Percentiles rank a stretch among this genome's conserved stretches.
Evolutionary conservation across 345 rosid genomes (phyloP).

Genomic region (Rhizophora mangle): DNA sequence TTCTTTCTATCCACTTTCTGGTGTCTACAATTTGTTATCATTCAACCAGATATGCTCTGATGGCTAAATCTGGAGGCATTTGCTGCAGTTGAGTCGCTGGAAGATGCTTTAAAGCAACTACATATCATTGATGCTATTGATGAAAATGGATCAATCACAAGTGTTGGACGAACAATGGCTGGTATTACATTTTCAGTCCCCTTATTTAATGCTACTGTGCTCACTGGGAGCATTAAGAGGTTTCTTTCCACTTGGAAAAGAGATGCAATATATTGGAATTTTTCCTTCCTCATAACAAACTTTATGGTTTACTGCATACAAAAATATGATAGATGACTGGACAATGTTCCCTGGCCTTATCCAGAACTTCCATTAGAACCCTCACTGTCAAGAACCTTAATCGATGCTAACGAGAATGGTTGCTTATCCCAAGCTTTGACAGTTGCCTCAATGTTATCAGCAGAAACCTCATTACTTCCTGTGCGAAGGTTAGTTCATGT

Average conservation of each 20-base stretch:
- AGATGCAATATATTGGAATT: no score
- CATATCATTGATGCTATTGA: conserved; percentile 91
- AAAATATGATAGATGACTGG: neutral
- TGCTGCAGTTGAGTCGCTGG: conserved; percentile 72
- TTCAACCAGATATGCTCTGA: neutral
- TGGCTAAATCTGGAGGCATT: conserved; percentile 19
- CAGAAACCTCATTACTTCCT: conserved; percentile 82
- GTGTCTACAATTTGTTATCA: neutral
- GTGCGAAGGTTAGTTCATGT: conserved; percentile 54
- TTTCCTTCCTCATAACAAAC: neutral
- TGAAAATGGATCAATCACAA: conserved; percentile 78
- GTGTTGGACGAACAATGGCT: conserved; percentile 80
- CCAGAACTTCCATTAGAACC: conserved; percentile 97
- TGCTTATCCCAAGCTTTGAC: conserved; percentile 91
- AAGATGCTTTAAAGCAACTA: conserved; percentile 88
- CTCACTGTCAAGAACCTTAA: conserved; percentile 85
- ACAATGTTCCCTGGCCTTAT: conserved; percentile 10
- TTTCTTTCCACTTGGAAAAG: no score
- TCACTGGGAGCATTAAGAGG: neutral
- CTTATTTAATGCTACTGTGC: conserved; percentile 4
- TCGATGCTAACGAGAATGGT: conserved; percentile 79
- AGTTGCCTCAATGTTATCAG: conserved; percentile 94
- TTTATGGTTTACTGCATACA: neutral
- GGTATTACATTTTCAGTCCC: conserved; percentile 46
- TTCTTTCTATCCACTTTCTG: conserved; percentile 4